Percentiles rank a stretch among this genome's conserved stretches.
Conservation (phyloP, 1,139 yeast species). For the Wickerhamomyces sp. region DNA sequence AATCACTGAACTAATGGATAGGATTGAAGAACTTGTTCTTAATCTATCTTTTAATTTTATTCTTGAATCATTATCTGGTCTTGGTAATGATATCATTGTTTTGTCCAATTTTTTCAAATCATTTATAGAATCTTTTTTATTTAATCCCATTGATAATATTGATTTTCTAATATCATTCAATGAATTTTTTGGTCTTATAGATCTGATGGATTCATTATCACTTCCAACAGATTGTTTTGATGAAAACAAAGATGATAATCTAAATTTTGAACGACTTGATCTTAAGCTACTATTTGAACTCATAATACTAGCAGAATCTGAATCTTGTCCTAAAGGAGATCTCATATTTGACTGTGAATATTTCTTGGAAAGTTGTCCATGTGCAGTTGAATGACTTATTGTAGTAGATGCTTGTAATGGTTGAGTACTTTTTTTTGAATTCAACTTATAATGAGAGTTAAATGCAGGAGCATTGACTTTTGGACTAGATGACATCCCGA, state of each 20-base stretch:
- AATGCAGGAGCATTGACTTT: background rate
- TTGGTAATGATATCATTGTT: conserved; percentile 49
- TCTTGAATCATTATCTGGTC: conserved; percentile 47
- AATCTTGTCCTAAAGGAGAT: conserved; percentile 3
- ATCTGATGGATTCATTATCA: conserved; percentile 22
- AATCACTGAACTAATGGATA: conserved; percentile 34
- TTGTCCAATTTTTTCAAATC: conserved; percentile 22
- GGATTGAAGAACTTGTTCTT: conserved; percentile 46
- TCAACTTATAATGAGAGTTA: conserved; percentile 1
- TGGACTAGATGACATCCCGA: conserved; percentile 10
- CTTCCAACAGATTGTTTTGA: conserved; percentile 12
- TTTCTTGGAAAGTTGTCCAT: background rate
- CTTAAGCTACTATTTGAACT: conserved; percentile 17
- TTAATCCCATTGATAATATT: conserved; percentile 18
- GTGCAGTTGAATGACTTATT: background rate
- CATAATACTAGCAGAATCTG: conserved; percentile 16
- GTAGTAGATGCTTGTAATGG: conserved; percentile 2
- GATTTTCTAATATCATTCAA: conserved; percentile 24
- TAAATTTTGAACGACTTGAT: conserved; percentile 21
- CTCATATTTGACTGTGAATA: background rate
- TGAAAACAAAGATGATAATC: conserved; percentile 21
- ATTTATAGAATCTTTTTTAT: conserved; percentile 19
- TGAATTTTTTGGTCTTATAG: conserved; percentile 20
- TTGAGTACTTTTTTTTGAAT: conserved; percentile 7
- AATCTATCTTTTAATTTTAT: conserved; percentile 49